Conservation (phyloP, 177 flowering plant species). For the Telopea speciosissima region DNA sequence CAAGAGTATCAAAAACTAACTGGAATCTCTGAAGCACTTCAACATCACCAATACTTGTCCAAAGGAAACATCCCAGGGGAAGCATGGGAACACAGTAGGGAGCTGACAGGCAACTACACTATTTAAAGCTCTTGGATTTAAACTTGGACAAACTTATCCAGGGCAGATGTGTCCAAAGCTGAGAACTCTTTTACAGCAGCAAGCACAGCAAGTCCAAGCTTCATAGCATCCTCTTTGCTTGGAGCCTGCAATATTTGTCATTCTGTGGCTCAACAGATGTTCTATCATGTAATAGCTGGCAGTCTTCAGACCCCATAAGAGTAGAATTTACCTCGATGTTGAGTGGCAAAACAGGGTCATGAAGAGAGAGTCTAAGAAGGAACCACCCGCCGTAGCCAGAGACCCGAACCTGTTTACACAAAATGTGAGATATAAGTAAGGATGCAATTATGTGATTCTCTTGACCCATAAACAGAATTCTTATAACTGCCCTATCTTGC, state of each 20-base stretch:
- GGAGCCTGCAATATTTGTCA: slow-evolving; percentile 45
- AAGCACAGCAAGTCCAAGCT: slow-evolving; percentile 69
- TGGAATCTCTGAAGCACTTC: background rate
- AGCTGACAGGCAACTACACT: background rate
- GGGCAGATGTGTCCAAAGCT: slow-evolving; percentile 69
- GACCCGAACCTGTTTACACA: slow-evolving; percentile 57
- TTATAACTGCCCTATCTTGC: background rate
- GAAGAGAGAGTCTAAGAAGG: slow-evolving; percentile 91
- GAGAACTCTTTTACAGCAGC: slow-evolving; percentile 62
- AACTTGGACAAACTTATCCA: slow-evolving; percentile 48
- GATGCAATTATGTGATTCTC: background rate
- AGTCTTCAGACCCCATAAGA: background rate
- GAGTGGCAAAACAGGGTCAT: slow-evolving; percentile 94
- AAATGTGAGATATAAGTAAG: background rate
- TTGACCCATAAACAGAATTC: background rate
- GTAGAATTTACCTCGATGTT: slow-evolving; percentile 70
- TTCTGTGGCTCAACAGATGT: background rate
- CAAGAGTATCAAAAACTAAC: background rate
- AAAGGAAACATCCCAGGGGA: background rate
- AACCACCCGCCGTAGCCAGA: slow-evolving; percentile 98
- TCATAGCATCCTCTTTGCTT: slow-evolving; percentile 67
- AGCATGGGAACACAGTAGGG: background rate
- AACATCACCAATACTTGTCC: background rate
- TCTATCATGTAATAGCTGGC: background rate
- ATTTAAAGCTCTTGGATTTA: background rate